These are phyloP conservation scores for Mycena alexandri DNA, from an alignment of 768 basidiomycete genomes.

Conservation along the genomic window DNA sequence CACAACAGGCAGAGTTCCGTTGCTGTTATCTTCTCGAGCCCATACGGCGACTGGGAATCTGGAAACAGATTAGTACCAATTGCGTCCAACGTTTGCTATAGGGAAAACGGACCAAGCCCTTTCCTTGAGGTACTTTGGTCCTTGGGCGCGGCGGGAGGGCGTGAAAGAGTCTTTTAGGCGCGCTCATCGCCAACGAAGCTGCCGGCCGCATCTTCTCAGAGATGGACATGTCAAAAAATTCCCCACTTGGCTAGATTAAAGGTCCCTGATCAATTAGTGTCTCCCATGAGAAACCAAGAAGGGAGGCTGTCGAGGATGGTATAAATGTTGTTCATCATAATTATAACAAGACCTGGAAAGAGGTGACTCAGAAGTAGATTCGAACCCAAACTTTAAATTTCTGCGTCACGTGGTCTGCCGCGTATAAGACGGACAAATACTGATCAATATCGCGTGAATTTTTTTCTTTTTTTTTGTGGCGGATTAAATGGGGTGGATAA, in stretches of 20 bases:
- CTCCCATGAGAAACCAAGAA: background rate
- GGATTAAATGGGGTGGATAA: too few species aligned
- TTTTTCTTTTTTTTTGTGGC: too few species aligned
- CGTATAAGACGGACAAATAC: too few species aligned
- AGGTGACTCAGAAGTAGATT: too few species aligned
- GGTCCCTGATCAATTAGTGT: background rate
- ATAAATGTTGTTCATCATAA: background rate
- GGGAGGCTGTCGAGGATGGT: background rate
- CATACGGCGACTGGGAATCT: background rate
- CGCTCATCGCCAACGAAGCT: slow-evolving; percentile 21
- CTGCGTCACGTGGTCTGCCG: too few species aligned
- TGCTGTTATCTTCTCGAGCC: background rate
- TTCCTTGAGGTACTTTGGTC: background rate
- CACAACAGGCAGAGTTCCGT: background rate
- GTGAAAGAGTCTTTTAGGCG: slow-evolving; percentile 14
- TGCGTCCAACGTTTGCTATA: too few species aligned
- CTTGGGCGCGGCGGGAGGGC: background rate
- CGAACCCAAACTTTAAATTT: too few species aligned
- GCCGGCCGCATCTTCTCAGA: slow-evolving; percentile 17
- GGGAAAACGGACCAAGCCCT: background rate
- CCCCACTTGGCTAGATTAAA: slow-evolving; percentile 25
- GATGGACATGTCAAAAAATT: slow-evolving; percentile 25
- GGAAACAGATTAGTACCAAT: background rate
- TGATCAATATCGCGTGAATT: too few species aligned
- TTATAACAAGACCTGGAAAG: too few species aligned